phyloP scores from a whole-genome alignment of 2,329 filamentous ascomycete species.

The Phyllosticta citrichinensis region DNA sequence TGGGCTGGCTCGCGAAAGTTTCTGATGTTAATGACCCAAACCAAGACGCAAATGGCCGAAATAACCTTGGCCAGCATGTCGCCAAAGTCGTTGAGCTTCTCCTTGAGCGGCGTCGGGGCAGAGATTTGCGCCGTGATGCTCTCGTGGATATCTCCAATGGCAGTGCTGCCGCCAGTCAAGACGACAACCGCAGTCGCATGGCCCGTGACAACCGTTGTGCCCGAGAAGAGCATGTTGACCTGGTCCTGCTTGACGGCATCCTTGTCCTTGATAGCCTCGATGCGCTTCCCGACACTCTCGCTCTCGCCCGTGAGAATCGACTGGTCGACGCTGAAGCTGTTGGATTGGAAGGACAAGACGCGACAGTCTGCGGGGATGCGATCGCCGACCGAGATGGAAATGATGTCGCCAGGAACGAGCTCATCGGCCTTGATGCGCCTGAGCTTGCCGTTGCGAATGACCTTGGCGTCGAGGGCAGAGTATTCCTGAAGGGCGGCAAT shows the following conservation, averaged over 20 bases:
- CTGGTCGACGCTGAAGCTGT: slow-evolving; percentile 94
- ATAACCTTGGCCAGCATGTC: slow-evolving; percentile 96
- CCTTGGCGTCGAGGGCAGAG: slow-evolving; percentile 95
- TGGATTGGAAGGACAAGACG: slow-evolving; percentile 82
- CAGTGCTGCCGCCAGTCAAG: slow-evolving; percentile 78
- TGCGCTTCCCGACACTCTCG: slow-evolving; percentile 88
- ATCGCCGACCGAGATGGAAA: slow-evolving; percentile 81
- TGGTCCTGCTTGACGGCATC: slow-evolving; percentile 96
- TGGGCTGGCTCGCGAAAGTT: slow-evolving; percentile 94
- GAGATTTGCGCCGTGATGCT: slow-evolving; percentile 98
- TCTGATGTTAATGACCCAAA: slow-evolving; percentile 97
- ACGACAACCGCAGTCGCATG: slow-evolving; percentile 87
- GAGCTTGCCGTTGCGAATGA: slow-evolving; percentile 72
- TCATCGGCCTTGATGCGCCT: slow-evolving; percentile 90
- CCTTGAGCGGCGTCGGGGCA: slow-evolving; percentile 91
- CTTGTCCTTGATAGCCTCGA: slow-evolving; percentile 56
- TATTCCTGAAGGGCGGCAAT: slow-evolving; percentile 98
- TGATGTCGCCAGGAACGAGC: slow-evolving; percentile 85
- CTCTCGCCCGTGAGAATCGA: slow-evolving; percentile 96
- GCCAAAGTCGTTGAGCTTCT: slow-evolving; percentile 98
- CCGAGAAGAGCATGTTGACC: slow-evolving; percentile 95
- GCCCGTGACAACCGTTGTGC: slow-evolving; percentile 91
- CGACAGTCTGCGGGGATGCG: slow-evolving; percentile 93
- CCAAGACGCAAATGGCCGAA: slow-evolving; percentile 87
- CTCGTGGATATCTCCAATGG: slow-evolving; percentile 97